Base-by-base conservation (phyloP, 148 eudicot genomes). In the Silene uniflora region DNA sequence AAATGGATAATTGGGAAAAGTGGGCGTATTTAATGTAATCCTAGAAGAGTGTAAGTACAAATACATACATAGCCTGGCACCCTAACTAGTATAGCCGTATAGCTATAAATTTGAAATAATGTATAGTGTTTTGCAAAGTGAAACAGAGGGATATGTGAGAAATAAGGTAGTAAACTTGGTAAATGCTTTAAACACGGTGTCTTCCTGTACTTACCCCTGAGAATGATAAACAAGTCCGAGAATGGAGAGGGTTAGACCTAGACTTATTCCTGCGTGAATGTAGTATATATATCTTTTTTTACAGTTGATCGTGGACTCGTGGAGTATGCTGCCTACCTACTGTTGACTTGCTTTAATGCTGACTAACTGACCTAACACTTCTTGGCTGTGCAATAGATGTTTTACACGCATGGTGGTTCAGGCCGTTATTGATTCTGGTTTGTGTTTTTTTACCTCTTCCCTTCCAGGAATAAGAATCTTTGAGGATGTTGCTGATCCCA, bases 401-500 rank as follows among this genome's bases (percentile, higher is more conserved):
- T 27, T 35, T 74, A 42, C 39, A 71, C 58, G 22, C 56, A 52
- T 52, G 56, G 56, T 68, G 54, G 19, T 14, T 54, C 61, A 14
- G 47, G 44, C 35, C 70, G 49, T 66, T 71, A 24, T 72, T 63
- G 65, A 59, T 79, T 69, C 24, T 73, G 66, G 25, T 62, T 21
- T 11, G 73, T 81, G 27, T 63, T 66, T 14, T 62, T 63, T 27
- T 73, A 32, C 32, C 27, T 77, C 69, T 70, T 14, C 27, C 69
- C 65, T 59, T 88, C 74, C 95, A 94, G 98, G 98, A 76, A 88
- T 90, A 72, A 89, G 98, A 75, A 90, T 94, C 75, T 86, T 94
- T 84, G 98, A 94, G 86, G 98, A 90, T 88, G 84, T 88, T 70
- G 84, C 87, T 47, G 84, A 84, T 71, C 46, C 78, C 71, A 90